Evolutionary conservation across 441 rosid genomes (phyloP).

Genomic region (Bruguiera hainesii): DNA sequence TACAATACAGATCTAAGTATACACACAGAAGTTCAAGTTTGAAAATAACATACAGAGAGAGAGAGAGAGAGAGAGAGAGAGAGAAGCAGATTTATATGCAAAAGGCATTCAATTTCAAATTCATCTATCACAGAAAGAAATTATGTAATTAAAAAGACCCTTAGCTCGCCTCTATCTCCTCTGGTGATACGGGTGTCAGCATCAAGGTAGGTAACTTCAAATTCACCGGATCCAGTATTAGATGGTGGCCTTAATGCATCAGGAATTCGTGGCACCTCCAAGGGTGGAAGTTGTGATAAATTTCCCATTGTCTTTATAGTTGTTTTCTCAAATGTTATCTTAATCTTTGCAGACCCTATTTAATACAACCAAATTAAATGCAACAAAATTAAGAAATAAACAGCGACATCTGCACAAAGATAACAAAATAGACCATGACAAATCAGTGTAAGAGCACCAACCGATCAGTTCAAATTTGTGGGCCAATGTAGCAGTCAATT

Average conservation of each 20-base stretch:
- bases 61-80: too few relatives aligned
- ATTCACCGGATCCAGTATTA: conserved; percentile 62
- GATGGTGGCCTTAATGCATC: conserved; percentile 70
- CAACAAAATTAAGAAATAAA: not conserved
- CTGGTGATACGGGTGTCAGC: conserved; percentile 64
- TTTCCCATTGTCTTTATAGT: conserved; percentile 66
- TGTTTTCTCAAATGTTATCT: conserved; percentile 67
- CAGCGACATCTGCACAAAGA: not conserved
- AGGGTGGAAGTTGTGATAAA: conserved; percentile 68
- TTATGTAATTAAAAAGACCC: conserved; percentile 61
- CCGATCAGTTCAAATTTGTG: conserved; percentile 89
- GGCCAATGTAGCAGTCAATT: conserved; percentile 75
- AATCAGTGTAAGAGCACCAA: conserved; percentile 21
- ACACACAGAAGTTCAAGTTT: too few relatives aligned
- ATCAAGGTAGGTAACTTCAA: conserved; percentile 72
- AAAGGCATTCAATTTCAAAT: too few relatives aligned
- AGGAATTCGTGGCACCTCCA: conserved; percentile 71
- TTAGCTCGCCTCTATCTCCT: conserved; percentile 81
- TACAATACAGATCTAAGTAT: too few relatives aligned
- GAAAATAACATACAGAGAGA: too few relatives aligned
- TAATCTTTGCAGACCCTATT: conserved; percentile 64
- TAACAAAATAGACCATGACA: not conserved
- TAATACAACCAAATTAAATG: conserved; percentile 10
- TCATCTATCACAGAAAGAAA: not conserved
- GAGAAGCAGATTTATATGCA: too few relatives aligned